Evolutionary conservation across 805 yeast genomes (phyloP).

Genomic region (Groenewaldozyma salmanticensis): DNA sequence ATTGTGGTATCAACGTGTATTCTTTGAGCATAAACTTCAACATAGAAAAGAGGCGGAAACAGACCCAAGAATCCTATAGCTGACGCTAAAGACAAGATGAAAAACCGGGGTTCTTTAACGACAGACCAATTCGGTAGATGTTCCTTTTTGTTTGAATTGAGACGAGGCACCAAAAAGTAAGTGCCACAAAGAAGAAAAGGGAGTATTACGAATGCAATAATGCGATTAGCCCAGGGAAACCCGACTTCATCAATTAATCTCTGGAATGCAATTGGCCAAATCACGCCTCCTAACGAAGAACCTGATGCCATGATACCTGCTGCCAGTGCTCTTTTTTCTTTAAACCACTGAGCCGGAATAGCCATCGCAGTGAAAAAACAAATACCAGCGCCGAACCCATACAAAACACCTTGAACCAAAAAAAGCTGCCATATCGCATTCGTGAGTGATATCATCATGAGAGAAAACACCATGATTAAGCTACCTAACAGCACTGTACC

Average conservation of each 20-base stretch:
- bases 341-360: constrained; percentile 42
- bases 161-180: constrained; percentile 4
- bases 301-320: constrained; percentile 41
- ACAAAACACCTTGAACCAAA: constrained; percentile 42
- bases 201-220: constrained; percentile 35
- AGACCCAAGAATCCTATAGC: constrained; percentile 18
- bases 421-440: constrained; percentile 41
- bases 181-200: constrained; percentile 7
- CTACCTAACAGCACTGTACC: constrained; percentile 35
- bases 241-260: constrained; percentile 36
- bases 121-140: constrained; percentile 18
- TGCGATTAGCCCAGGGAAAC: constrained; percentile 44
- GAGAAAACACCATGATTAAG: constrained; percentile 33
- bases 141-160: constrained; percentile 5
- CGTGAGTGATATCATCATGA: constrained; percentile 39
- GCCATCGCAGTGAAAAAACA: constrained; percentile 36
- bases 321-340: constrained; percentile 35
- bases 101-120: constrained; percentile 17
- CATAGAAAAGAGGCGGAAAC: constrained; percentile 25
- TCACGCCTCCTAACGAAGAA: constrained; percentile 44
- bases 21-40: constrained; percentile 19
- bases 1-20: constrained; percentile 12
- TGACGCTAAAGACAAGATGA: constrained; percentile 13
- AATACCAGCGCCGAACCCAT: constrained; percentile 40
- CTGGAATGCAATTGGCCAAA: constrained; percentile 36